These are phyloP conservation scores for Ceriops tagal DNA, from an alignment of 345 rosid species.

Conservation along the genomic window DNA sequence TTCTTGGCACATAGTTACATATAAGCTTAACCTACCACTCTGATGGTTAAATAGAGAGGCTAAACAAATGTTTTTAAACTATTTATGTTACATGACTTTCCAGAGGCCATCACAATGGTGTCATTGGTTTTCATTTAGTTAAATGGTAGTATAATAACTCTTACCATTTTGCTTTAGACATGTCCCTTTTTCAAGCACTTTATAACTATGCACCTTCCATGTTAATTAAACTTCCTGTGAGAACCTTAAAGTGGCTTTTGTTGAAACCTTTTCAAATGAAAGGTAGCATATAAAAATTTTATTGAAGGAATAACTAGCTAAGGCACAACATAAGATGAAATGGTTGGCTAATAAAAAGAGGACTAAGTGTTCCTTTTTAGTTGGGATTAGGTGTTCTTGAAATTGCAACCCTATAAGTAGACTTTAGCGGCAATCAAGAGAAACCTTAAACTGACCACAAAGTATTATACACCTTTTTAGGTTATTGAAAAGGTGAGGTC, in stretches of 20 bases:
- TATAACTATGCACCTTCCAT: background rate
- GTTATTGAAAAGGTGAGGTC: background rate
- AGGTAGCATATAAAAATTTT: background rate
- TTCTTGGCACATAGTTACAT: background rate
- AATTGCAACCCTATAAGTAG: background rate
- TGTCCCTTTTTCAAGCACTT: background rate
- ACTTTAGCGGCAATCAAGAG: background rate
- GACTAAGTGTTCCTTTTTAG: background rate
- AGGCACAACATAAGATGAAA: background rate
- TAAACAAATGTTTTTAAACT: background rate
- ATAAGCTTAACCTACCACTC: background rate
- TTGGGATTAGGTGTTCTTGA: background rate
- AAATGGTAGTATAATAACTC: background rate
- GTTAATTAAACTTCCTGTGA: background rate
- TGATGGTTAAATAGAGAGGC: background rate
- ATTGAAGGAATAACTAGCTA: background rate
- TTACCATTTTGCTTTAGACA: background rate
- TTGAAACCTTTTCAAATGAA: background rate
- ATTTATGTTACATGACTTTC: background rate
- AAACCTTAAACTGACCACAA: background rate
- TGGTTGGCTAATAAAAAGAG: background rate
- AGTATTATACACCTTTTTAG: background rate
- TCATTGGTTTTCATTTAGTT: background rate
- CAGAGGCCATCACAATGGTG: background rate
- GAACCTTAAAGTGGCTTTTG: background rate